Evolutionary conservation across 768 basidiomycete species (phyloP).

Genomic region (Serendipita vermifera): DNA sequence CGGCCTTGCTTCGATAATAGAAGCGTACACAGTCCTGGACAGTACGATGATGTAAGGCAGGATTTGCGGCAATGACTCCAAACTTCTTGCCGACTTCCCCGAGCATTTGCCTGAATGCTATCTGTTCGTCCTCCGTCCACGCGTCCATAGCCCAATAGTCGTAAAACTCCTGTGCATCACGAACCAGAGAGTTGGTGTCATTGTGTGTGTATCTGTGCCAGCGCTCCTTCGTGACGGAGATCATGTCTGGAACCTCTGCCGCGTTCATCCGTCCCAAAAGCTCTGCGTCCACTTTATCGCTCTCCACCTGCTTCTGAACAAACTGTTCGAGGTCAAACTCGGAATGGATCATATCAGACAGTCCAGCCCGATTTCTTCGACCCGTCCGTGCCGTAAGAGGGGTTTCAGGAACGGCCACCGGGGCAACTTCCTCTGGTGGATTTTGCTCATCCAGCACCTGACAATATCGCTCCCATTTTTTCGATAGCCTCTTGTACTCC

Average conservation of each 20-base stretch:
- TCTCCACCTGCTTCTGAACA: background rate
- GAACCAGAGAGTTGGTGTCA: background rate
- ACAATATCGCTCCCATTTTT: conserved; percentile 2
- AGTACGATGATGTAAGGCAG: background rate
- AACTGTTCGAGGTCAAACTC: conserved; percentile 8
- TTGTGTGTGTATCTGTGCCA: background rate
- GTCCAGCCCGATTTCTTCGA: background rate
- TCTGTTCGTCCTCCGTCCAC: conserved; percentile 1
- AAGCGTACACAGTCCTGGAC: conserved; percentile 4
- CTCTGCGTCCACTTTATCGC: conserved; percentile 4
- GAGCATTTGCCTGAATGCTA: background rate
- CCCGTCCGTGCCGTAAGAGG: background rate
- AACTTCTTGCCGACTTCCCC: conserved; percentile 7
- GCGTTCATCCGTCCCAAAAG: conserved; percentile 1
- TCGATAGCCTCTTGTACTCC: background rate
- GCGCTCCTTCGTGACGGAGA: background rate
- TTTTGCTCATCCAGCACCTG: background rate
- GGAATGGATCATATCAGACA: conserved; percentile 6
- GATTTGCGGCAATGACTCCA: background rate
- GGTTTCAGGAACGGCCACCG: background rate
- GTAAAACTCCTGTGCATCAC: background rate
- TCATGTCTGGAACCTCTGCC: conserved; percentile 8
- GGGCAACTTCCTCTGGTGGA: background rate
- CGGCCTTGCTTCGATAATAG: conserved; percentile 6
- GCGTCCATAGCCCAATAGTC: conserved; percentile 3